Evolutionary conservation across 177 flowering plant species (phyloP), one percentile per base, ranked within the genome.

Genomic region (Vitis hybrid): DNA sequence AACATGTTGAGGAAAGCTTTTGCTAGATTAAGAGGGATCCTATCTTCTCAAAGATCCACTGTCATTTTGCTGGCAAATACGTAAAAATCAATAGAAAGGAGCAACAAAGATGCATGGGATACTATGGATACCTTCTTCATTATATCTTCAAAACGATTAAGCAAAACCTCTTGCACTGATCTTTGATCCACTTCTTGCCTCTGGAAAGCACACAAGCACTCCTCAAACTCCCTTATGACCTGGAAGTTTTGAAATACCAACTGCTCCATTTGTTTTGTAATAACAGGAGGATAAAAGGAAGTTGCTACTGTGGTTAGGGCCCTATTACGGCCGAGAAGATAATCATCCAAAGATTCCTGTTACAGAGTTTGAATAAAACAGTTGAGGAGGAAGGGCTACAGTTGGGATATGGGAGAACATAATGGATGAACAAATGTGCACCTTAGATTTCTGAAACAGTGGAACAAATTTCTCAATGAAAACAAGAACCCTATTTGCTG

Each of bases 361-460:
- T 5, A 50, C 17, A 75, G 54, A 70, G 15, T 15, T 19, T 19
- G 57, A 17, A 57, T 67, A 19, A 72, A 11, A 39, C 1, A 4
- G 8, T 39, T 39, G 45, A 39, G 45, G 45, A 39, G 8, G 45
- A 39, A 56, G 49, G 6, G 3, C 14, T 48, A 55, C 11, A 68
- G 26, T 15, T 21, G 6, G 23, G 32, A 23, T 14, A 12, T 64
- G 0, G 21, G 48, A 52, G 11, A 13, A 19, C 17, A 18, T 6
- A 32, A 60, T 8, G 21, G 52, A 51, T 14, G 32, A 12, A 72
- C 14, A 64, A 51, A 64, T 49, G 5, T 14, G 12, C 60, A 92
- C 99, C 99, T 95, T 95, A 39, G 97, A 82, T 56, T 80, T 85
- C 71, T 70, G 78, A 62, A 88, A 49, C n/a, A 70, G 64, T 10